Conservation (phyloP, 441 rosid species). For the Macaranga tanarius region DNA sequence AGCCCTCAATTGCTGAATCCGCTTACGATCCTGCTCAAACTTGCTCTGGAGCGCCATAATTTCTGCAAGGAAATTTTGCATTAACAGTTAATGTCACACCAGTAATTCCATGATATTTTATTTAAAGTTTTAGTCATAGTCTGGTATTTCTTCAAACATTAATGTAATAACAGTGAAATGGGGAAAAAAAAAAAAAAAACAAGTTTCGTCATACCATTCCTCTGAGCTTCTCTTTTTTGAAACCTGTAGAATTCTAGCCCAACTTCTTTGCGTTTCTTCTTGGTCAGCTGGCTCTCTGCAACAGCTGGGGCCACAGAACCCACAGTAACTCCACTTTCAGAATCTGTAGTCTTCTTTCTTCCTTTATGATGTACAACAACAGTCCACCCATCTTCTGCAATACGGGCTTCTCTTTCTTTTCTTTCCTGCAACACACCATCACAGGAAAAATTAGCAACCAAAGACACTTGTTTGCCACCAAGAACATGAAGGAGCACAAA, state of each 20-base stretch:
- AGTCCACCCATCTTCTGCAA: constrained; percentile 77
- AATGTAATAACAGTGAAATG: neutral
- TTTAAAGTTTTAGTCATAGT: neutral
- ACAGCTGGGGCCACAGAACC: constrained; percentile 68
- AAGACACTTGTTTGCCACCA: neutral
- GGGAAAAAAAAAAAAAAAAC: no score
- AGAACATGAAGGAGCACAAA: neutral
- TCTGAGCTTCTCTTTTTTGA: constrained; percentile 81
- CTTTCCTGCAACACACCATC: constrained; percentile 50
- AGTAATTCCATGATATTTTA: neutral
- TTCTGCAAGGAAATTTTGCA: constrained; percentile 42
- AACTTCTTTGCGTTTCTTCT: constrained; percentile 71
- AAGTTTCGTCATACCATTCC: constrained; percentile 53
- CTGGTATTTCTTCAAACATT: neutral
- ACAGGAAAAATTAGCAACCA: constrained; percentile 18
- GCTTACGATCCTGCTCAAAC: constrained; percentile 65
- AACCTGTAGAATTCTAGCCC: constrained; percentile 84
- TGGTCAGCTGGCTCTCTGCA: constrained; percentile 53
- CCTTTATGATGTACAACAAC: constrained; percentile 73
- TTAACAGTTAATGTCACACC: neutral
- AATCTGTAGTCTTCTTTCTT: constrained; percentile 69
- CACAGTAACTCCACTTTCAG: constrained; percentile 60
- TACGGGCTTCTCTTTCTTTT: constrained; percentile 62
- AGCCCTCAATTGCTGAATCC: constrained; percentile 64
- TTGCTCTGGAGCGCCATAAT: constrained; percentile 62